phyloP scores from a whole-genome alignment of 352 stramenopile genomes.

The Phytopythium montanum region DNA sequence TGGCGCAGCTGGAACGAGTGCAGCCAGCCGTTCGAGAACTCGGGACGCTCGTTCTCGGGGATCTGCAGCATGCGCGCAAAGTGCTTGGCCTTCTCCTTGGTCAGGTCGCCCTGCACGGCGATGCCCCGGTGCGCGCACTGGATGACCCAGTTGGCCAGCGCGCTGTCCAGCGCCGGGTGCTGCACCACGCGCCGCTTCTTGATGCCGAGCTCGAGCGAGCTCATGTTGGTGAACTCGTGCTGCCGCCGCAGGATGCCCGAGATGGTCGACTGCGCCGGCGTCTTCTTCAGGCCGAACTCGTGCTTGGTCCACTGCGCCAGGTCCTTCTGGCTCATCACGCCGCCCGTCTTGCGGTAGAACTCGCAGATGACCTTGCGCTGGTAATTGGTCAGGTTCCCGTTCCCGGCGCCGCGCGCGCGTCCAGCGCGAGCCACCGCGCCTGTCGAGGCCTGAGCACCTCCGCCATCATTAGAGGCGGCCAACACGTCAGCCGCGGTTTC shows the following conservation, averaged over 20 bases:
- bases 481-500: background rate
- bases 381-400: conserved; percentile 82
- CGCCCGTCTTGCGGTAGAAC: conserved; percentile 76
- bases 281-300: conserved; percentile 82
- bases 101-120: conserved; percentile 78
- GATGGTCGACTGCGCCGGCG: conserved; percentile 80
- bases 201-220: conserved; percentile 70
- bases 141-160: conserved; percentile 85
- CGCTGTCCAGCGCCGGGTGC: conserved; percentile 73
- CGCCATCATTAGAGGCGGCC: background rate
- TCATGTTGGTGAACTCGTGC: conserved; percentile 87
- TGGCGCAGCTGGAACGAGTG: conserved; percentile 79
- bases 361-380: conserved; percentile 84
- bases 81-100: conserved; percentile 84
- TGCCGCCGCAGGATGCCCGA: conserved; percentile 75
- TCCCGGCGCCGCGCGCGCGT: conserved; percentile 20
- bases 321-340: conserved; percentile 86
- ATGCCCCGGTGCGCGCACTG: conserved; percentile 76
- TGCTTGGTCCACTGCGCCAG: conserved; percentile 84
- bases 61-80: conserved; percentile 82
- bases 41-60: conserved; percentile 66
- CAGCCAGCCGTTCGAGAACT: conserved; percentile 81
- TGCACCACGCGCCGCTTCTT: conserved; percentile 84
- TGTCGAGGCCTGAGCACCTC: background rate
- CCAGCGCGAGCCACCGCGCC: background rate